Conservation (phyloP, 768 basidiomycete species). For the Macrolepiota fuliginosa region DNA sequence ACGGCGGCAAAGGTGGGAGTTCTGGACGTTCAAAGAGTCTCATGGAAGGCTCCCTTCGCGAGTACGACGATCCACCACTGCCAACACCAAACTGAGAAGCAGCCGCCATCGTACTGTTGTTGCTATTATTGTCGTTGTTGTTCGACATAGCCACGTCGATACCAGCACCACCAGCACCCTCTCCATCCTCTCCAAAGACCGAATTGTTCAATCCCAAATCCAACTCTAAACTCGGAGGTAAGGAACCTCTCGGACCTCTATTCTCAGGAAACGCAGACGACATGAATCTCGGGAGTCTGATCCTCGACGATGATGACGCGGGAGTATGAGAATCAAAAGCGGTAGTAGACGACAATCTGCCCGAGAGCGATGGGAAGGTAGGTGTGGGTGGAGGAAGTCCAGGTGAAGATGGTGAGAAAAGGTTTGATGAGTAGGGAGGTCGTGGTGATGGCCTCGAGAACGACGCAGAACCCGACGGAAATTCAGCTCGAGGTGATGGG, state of each 20-base stretch:
- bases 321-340: too few relatives aligned
- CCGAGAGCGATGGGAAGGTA: background rate
- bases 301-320: background rate
- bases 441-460: background rate
- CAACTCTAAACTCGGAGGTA: slow-evolving; percentile 1
- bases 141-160: background rate
- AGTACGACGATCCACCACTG: background rate
- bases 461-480: background rate
- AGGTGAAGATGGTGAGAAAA: slow-evolving; percentile 2
- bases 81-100: too few relatives aligned
- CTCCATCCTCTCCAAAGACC: background rate
- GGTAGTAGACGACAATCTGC: background rate
- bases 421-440: slow-evolving; percentile 4
- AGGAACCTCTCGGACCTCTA: background rate
- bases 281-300: slow-evolving; percentile 1
- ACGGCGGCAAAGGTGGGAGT: background rate
- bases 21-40: background rate
- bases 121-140: background rate
- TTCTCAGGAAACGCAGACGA: background rate
- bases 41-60: background rate
- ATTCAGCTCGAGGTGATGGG: background rate
- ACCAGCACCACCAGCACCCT: background rate
- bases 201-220: background rate
- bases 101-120: background rate
- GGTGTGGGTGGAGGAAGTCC: background rate